A percentile compares a stretch with the other conserved stretches of the same genome.
Conservation (phyloP, 169 alveolate species). For the Plasmodium reichenowi region DNA sequence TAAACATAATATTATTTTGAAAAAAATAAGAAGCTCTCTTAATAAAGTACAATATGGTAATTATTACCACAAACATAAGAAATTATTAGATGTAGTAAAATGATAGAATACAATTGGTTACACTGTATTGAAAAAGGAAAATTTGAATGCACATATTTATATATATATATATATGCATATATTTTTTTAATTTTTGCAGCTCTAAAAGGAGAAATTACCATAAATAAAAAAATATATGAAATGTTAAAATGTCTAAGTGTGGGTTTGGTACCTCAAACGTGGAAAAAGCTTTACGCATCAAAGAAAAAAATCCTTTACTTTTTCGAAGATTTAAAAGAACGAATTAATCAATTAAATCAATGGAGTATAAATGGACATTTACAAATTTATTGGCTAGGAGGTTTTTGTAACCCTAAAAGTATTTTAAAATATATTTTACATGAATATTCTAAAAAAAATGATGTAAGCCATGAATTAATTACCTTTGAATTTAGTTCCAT, state of each 20-base stretch:
- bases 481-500: constrained; percentile 63
- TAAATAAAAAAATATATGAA: constrained; percentile 62
- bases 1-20: constrained; percentile 47
- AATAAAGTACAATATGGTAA: constrained; percentile 74
- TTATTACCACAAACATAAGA: background rate
- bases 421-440: constrained; percentile 67
- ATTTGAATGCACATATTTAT: background rate
- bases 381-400: constrained; percentile 73
- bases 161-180: background rate
- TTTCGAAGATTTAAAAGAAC: constrained; percentile 65
- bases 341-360: constrained; percentile 75
- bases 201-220: constrained; percentile 65
- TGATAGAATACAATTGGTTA: background rate
- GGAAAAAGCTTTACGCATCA: constrained; percentile 58
- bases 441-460: constrained; percentile 75
- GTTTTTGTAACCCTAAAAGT: constrained; percentile 74
- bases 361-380: constrained; percentile 66
- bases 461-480: constrained; percentile 58
- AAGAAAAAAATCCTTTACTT: constrained; percentile 50
- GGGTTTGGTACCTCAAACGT: constrained; percentile 64
- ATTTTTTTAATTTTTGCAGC: constrained; percentile 21
- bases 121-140: background rate
- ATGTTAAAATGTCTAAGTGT: constrained; percentile 37
- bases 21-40: constrained; percentile 38
- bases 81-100: background rate